Conservation (phyloP, 345 rosid genomes). For the Eucalyptus urophylla region DNA sequence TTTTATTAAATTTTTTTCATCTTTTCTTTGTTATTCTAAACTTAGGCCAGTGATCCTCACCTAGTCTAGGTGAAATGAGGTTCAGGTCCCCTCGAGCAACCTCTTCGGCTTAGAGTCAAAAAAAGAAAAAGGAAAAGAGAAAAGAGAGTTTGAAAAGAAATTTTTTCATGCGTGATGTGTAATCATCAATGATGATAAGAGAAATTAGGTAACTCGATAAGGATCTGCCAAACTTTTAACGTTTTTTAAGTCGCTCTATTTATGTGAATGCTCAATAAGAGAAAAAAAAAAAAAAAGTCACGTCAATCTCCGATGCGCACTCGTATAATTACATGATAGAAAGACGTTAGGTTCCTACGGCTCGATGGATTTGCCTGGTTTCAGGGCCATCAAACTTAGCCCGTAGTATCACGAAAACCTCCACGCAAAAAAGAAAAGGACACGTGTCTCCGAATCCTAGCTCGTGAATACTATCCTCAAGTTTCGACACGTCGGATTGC, state of each 20-base stretch:
- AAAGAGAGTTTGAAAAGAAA: too few relatives aligned
- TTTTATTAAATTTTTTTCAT: too few relatives aligned
- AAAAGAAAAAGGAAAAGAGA: too few relatives aligned
- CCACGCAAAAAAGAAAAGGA: neutral
- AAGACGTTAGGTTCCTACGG: neutral
- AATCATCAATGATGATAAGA: too few relatives aligned
- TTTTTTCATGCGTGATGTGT: rapidly evolving
- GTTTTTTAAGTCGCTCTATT: neutral
- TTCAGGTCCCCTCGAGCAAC: too few relatives aligned
- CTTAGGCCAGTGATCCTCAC: too few relatives aligned
- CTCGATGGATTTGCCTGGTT: neutral
- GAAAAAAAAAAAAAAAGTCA: neutral
- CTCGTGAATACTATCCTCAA: neutral
- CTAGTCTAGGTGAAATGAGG: too few relatives aligned
- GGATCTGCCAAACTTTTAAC: neutral
- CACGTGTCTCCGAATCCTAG: neutral
- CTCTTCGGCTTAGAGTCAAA: rapidly evolving
- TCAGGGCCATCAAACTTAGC: neutral
- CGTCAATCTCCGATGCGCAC: neutral
- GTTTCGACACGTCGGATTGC: neutral
- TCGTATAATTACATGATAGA: neutral
- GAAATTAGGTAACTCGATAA: rapidly evolving
- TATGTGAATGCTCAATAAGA: neutral
- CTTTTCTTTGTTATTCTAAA: too few relatives aligned
- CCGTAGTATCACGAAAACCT: neutral